Conservation (phyloP, 495 filamentous ascomycete species). For the Tuber calosporum region DNA sequence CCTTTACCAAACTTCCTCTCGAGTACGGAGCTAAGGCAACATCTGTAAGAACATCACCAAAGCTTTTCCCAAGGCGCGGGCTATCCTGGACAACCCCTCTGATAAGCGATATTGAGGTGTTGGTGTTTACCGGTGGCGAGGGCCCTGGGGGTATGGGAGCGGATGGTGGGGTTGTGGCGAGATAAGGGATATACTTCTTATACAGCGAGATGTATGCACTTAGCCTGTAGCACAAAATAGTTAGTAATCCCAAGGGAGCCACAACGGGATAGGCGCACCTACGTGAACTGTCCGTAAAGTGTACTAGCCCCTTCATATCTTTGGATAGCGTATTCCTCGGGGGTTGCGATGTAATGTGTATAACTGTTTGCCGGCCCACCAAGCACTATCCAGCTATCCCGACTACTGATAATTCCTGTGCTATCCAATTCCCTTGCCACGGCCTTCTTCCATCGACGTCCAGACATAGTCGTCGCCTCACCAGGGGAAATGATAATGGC, state of each 20-base stretch:
- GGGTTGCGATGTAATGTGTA: conserved; percentile 89
- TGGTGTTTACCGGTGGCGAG: conserved; percentile 72
- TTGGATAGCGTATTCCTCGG: conserved; percentile 84
- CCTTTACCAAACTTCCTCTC: conserved; percentile 54
- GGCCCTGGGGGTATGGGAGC: conserved; percentile 52
- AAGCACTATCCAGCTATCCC: conserved; percentile 51
- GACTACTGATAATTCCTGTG: conserved; percentile 24
- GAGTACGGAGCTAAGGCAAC: conserved; percentile 50
- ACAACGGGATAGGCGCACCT: conserved; percentile 27
- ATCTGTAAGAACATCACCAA: conserved; percentile 65
- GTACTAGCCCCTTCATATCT: conserved; percentile 95
- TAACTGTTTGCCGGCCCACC: conserved; percentile 95
- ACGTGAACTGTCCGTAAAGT: conserved; percentile 82
- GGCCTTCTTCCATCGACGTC: conserved; percentile 82
- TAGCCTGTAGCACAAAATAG: conserved; percentile 43
- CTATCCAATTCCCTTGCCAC: conserved; percentile 49
- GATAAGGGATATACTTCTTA: conserved; percentile 61
- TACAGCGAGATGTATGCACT: conserved; percentile 86
- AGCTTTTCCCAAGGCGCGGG: conserved; percentile 61
- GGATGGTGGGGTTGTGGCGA: conserved; percentile 48
- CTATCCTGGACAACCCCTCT: conserved; percentile 68
- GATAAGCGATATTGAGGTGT: conserved; percentile 74
- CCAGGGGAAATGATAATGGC: conserved; percentile 81
- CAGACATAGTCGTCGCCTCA: conserved; percentile 93
- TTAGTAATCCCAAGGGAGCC: not conserved